Percentiles rank a stretch among this genome's conserved stretches.
These are phyloP conservation scores for Blastobotrys aristatus DNA, from an alignment of 1,139 yeast genomes.

Conservation along the genomic window DNA sequence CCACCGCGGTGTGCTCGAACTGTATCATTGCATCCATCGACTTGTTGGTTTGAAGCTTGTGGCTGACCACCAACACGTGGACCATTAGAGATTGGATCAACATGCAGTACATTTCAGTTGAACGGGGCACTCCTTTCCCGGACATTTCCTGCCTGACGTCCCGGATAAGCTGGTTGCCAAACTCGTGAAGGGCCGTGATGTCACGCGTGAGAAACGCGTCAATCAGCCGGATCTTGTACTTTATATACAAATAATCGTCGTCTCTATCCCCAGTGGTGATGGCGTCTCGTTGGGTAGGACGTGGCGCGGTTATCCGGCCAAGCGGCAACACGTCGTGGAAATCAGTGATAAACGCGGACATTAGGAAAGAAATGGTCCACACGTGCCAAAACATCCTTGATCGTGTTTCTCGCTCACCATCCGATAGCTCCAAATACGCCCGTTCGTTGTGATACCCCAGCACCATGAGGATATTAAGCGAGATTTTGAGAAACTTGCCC, in stretches of 20 bases:
- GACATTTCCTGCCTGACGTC: not conserved
- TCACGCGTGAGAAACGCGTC: not conserved
- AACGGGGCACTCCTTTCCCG: not conserved
- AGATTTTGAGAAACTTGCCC: constrained; percentile 13
- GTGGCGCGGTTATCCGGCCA: constrained; percentile 14
- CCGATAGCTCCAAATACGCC: not conserved
- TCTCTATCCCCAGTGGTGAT: no score
- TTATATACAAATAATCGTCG: constrained; percentile 8
- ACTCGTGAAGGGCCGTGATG: not conserved
- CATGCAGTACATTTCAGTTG: constrained; percentile 10
- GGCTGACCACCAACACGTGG: constrained; percentile 12
- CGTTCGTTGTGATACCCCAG: constrained; percentile 15
- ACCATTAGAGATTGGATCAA: constrained; percentile 10
- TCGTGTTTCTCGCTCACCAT: constrained; percentile 4
- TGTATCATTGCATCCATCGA: constrained; percentile 1
- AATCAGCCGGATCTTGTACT: constrained; percentile 10
- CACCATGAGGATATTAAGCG: constrained; percentile 11
- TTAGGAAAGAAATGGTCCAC: constrained; percentile 14
- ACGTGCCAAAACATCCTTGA: constrained; percentile 17
- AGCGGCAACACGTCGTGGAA: constrained; percentile 6
- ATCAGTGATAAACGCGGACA: constrained; percentile 11
- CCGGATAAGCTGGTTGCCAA: not conserved
- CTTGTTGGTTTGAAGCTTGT: constrained; percentile 5
- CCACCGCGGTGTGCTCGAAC: constrained; percentile 7
- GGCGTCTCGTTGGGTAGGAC: not conserved